Base-by-base conservation (phyloP, 1,284 basidiomycete genomes). In the Rhodotorula mucilaginosa region DNA sequence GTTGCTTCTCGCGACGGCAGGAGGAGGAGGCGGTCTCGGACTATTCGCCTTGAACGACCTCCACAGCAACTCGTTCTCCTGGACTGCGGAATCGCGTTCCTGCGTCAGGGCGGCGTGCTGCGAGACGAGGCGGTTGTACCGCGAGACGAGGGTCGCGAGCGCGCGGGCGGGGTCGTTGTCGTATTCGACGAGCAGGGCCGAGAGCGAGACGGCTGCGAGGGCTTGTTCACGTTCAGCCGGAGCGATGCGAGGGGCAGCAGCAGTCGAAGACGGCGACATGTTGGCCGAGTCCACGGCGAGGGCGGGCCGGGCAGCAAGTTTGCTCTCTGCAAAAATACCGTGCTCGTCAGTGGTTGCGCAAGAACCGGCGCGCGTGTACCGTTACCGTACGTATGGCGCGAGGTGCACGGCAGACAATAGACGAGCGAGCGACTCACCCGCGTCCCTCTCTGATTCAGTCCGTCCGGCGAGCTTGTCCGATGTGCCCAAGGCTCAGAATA, bases 21-120 rank as follows among this genome's bases (percentile, higher is more conserved):
- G 34, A 5, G 34, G 26, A 26, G 26, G 39, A 8, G 51, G 19
- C 21, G 73, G 68, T 10, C 70, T 46, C 49, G 73, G 73, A 39
- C 71, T 68, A 26, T 69, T 21, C 13, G 61, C 61, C 70, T 74
- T 71, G 48, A 74, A 34, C 10, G 60, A 67, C 48, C 71, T 60
- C 73, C 71, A 73, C 23, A 73, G 65, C 61, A 67, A 65, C 49
- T 67, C 64, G 39, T 74, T 74, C 68, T 74, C 73, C 21, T 58
- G 58, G 23, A 62, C 47, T 1, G 71, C 71, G 0, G 61, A 64
- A 5, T 64, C 61, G 49, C 64, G 66, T 21, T 68, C 71, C 29
- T 67, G 64, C 12, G 39, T 29, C 5, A 72, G 39, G 46, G 34
- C 54, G 26, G 64, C 48, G 47, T 57, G 54, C 47, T 68, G 61